Base-by-base conservation (phyloP, 176 grass and related monocot genomes). In the Otatea glauca region DNA sequence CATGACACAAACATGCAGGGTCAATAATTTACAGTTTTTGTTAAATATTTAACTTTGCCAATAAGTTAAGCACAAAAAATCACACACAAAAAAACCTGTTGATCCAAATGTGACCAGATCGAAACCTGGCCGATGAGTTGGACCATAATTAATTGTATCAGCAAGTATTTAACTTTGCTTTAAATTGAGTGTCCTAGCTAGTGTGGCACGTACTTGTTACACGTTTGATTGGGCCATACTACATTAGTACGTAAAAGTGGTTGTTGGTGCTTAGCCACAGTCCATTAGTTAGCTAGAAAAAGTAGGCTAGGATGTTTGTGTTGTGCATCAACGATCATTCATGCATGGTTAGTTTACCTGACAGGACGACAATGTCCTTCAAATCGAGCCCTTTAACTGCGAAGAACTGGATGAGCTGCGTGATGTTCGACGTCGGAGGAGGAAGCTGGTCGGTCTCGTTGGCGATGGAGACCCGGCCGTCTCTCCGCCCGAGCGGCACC, bases 281-380 rank as follows among this genome's bases (percentile, higher is more conserved):
- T 8, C 7, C 29, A 17, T 66, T 3, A 65, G 29, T 17, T 35
- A 66, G 32, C 15, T 66, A 37, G 14, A 66, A 17, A 64, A 29
- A 0, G 25, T 15, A 64, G 4, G 11, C 8, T 3, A 61, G 58
- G 60, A 13, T 61, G 53, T 61, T 17, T 1, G 21, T 39, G 5
- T 17, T 1, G 21, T 39, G 5, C 12, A 13, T 61, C n/a, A 23
- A 24, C 42, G 24, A 38, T 35, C 25, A 13, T 61, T 24, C 23
- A 16, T 56, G 59, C 24, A 51, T 23, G 43, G 13, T 61, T 59
- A 45, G 23, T 21, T 21, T 88, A 92, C 90, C 90, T 80, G 90
- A 84, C 72, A 92, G 73, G 20, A 92, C 90, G 10, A 80, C 90
- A 8, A 92, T 72, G 73, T 92, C 90, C 72, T 92, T 92, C 15